These are phyloP conservation scores for Fusarium liriodendri DNA, from an alignment of 2,329 filamentous ascomycete genomes.

Conservation along the genomic window DNA sequence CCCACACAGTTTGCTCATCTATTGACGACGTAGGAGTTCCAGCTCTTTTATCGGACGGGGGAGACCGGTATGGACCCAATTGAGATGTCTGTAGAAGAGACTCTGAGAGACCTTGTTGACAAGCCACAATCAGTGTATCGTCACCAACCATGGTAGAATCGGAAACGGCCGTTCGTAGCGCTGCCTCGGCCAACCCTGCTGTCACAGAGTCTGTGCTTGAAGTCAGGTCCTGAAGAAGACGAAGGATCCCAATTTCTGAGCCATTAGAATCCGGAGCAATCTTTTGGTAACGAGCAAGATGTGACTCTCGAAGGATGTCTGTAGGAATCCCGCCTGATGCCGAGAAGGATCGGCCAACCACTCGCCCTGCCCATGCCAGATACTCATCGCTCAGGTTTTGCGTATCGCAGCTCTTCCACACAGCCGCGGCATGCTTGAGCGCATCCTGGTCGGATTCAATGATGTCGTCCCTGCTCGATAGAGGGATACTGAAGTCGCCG, in stretches of 20 bases:
- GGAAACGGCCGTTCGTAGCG: slow-evolving; percentile 67
- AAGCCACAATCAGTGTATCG: slow-evolving; percentile 60
- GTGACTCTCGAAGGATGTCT: slow-evolving; percentile 70
- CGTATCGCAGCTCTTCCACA: slow-evolving; percentile 83
- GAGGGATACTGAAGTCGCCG: slow-evolving; percentile 73
- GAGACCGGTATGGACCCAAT: slow-evolving; percentile 67
- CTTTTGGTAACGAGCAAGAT: slow-evolving; percentile 61
- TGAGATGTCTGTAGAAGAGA: slow-evolving; percentile 65
- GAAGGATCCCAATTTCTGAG: slow-evolving; percentile 73
- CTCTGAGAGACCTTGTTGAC: slow-evolving; percentile 63
- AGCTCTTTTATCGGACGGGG: slow-evolving; percentile 61
- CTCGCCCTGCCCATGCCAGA: slow-evolving; percentile 84
- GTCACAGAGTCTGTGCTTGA: slow-evolving; percentile 66
- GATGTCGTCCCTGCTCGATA: slow-evolving; percentile 66
- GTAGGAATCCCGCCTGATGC: slow-evolving; percentile 76
- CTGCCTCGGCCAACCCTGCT: slow-evolving; percentile 70
- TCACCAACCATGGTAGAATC: slow-evolving; percentile 61
- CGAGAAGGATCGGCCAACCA: slow-evolving; percentile 86
- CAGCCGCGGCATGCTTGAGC: slow-evolving; percentile 68
- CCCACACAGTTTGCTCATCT: slow-evolving; percentile 45
- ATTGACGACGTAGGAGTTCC: slow-evolving; percentile 1
- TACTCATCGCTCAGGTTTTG: slow-evolving; percentile 74
- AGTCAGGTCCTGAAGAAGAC: slow-evolving; percentile 70
- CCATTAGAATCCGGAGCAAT: slow-evolving; percentile 59
- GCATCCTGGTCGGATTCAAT: slow-evolving; percentile 76